Evolutionary conservation across 768 basidiomycete genomes (phyloP).

Genomic region (Mycena alexandri): DNA sequence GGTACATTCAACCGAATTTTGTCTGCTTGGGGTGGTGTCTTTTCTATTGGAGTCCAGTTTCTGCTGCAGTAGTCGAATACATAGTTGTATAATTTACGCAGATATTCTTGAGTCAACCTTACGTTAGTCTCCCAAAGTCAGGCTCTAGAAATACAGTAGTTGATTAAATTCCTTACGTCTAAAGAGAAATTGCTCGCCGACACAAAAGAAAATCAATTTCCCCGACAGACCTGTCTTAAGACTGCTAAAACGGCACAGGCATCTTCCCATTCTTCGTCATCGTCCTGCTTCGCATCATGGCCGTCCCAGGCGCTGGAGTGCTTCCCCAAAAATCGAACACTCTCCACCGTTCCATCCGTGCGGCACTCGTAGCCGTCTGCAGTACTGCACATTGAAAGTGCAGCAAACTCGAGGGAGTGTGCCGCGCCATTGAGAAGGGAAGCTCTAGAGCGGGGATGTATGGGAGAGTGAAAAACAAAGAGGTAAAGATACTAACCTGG

Average conservation of each 20-base stretch:
- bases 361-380: slow-evolving; percentile 28
- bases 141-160: too few relatives aligned
- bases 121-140: too few relatives aligned
- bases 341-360: slow-evolving; percentile 26
- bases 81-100: neutral
- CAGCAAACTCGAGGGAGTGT: slow-evolving; percentile 31
- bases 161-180: too few relatives aligned
- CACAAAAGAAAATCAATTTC: slow-evolving; percentile 1
- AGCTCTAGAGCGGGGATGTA: neutral
- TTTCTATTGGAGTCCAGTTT: slow-evolving; percentile 10
- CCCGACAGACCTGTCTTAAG: slow-evolving; percentile 15
- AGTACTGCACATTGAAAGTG: slow-evolving; percentile 36
- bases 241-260: slow-evolving; percentile 21
- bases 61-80: neutral
- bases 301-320: slow-evolving; percentile 7
- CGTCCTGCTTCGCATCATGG: neutral
- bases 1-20: neutral
- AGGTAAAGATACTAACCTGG: slow-evolving; percentile 2
- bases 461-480: neutral
- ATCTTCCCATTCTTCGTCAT: slow-evolving; percentile 38
- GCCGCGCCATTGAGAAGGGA: slow-evolving; percentile 26
- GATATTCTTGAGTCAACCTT: slow-evolving; percentile 1
- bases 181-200: too few relatives aligned
- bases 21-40: neutral
- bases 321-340: slow-evolving; percentile 22